Base-by-base conservation (phyloP, 352 stramenopile species). In the Stramenopiles sp. region DNA sequence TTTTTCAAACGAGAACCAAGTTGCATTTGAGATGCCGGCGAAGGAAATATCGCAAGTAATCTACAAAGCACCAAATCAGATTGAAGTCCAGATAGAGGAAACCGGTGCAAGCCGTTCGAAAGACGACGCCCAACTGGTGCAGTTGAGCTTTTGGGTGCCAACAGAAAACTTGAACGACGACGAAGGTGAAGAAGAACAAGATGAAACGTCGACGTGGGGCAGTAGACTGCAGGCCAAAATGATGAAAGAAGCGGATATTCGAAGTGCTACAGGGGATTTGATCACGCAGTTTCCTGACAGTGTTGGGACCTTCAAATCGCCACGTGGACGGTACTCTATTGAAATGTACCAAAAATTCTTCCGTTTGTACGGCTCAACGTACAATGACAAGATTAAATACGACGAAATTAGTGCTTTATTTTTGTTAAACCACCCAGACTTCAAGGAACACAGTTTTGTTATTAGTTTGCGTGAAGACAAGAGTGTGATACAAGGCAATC, bases 321-420 rank as follows among this genome's bases (percentile, higher is more conserved):
- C 97, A 44, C 89, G 96, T 80, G 97, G 97, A 67, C 90, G 95
- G 82, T 99, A 99, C 84, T 91, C 90, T 1, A 93, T 99, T 81
- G 94, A 99, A 87, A 93, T 99, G 85, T 98, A 98, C 88, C 89
- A 89, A 78, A 93, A 90, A 7, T 98, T 98, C 86, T 87, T 99
- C 84, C 93, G 96, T 76, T 98, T 99, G 89, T 89, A 94, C 82
- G 94, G 94, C 84, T 95, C 95, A 84, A 98, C 96, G 83, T 99
- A 98, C 86, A 95, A 98, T 90, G 98, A 98, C 92, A 98, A 98
- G 88, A 98, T 99, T 85, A 87, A 87, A 87, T 99, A 99, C 89
- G 95, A 96, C 80, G 97, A 98, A 86, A 98, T 99, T 85, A 98
- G 96, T 82, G 92, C 95, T 31, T 95, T 98, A 80, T 99, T 98